Base-by-base conservation (phyloP, 2,329 filamentous ascomycete species). In the Epichloe uncinata region DNA sequence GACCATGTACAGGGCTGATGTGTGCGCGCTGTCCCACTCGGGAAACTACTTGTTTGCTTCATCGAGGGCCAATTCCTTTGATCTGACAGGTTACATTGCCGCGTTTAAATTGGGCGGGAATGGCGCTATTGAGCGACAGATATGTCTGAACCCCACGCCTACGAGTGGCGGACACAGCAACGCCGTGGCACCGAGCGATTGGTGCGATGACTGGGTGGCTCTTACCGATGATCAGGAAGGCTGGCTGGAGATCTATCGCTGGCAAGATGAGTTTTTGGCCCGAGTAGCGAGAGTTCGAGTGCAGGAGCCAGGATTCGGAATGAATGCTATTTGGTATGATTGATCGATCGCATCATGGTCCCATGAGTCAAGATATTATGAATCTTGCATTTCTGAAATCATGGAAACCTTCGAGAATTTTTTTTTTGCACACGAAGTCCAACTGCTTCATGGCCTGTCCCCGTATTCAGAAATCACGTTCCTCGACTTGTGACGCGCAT, bases 141-240 rank as follows among this genome's bases (percentile, higher is more conserved):
- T 94, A 45, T 87, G 81, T 61, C 72, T 94, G 45, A 87, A 87
- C 61, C 87, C 88, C 0, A 95, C 88, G 2, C 85, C 87, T 2
- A 94, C 87, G 2, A 90, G 85, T 61, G 88, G 88, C 43, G 88
- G 88, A 0, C 88, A 95, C 66, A 89, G 84, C 53, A 95, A 95
- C 61, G 88, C 88, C 0, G 85, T 94, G n/a, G 78, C 79, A 51
- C 87, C 87, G 1, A 88, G 85, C 62, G 82, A 85, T 52, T 94
- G 85, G 79, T 85, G 74, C 53, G 87, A 94, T 60, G 87, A 94
- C 68, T 95, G 86, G 85, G 60, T 95, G n/a, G 88, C 88, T 16
- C 75, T 95, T 58, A 93, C 86, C 7, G 88, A 95, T 60, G 88
- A 95, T 61, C 85, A 94, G 69, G 80, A 89, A 57, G 88, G 88